Percentiles rank a stretch among this genome's conserved stretches.
phyloP scores from a whole-genome alignment of 1,284 basidiomycete species.

The Porogramme epimiltina region DNA sequence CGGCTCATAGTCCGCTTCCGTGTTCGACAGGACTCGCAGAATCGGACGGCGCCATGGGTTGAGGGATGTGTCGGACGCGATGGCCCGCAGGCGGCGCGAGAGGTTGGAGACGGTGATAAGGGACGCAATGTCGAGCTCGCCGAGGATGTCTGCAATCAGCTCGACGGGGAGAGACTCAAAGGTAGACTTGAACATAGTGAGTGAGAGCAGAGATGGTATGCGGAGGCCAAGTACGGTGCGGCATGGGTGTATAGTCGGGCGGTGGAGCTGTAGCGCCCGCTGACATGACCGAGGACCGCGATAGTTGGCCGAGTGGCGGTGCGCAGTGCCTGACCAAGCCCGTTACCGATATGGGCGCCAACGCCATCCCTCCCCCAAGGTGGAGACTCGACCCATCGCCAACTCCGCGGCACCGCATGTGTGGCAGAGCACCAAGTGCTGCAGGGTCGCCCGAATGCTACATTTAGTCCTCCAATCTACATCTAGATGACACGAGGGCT shows the following conservation, averaged over 20 bases:
- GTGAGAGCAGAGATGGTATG: background rate
- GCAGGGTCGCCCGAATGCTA: background rate
- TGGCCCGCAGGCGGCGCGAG: constrained; percentile 54
- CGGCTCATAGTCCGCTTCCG: constrained; percentile 45
- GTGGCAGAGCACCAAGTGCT: too few relatives aligned
- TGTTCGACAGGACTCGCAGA: constrained; percentile 37
- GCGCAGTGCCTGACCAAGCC: background rate
- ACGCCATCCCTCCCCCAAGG: background rate
- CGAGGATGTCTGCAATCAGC: constrained; percentile 70
- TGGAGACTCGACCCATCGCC: too few relatives aligned
- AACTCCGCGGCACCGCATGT: too few relatives aligned
- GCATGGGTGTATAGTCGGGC: too few relatives aligned
- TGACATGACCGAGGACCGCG: constrained; percentile 2
- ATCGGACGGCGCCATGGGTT: constrained; percentile 78
- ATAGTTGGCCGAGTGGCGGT: constrained; percentile 6
- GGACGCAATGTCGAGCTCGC: constrained; percentile 63
- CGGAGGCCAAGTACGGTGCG: background rate
- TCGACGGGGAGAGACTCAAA: constrained; percentile 69
- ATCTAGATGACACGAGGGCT: constrained; percentile 1
- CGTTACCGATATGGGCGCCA: constrained; percentile 2
- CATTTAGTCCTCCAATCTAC: background rate
- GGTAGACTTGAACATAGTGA: constrained; percentile 11
- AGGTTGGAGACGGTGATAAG: constrained; percentile 59
- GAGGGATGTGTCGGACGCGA: constrained; percentile 61
- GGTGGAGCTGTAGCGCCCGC: constrained; percentile 2